Evolutionary conservation across 2,329 filamentous ascomycete species (phyloP), one percentile per base, ranked within the genome.

Genomic region (Xylariaceae sp.): DNA sequence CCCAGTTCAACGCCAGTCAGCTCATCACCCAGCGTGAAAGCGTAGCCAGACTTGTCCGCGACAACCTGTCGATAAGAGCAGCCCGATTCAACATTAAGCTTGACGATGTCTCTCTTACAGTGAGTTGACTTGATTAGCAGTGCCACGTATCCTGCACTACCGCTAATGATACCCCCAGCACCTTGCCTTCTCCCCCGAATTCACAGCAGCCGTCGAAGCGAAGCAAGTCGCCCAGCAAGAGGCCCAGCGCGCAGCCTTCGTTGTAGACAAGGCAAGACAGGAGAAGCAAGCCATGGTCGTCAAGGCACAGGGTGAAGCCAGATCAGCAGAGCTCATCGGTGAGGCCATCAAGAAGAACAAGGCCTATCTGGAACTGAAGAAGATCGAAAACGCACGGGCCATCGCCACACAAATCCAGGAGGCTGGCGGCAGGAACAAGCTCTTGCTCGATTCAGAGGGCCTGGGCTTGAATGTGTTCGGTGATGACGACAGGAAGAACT

Each of bases 261-360:
- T 99, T 45, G 94, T 99, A 59, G 94, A 99, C 84, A 96, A 97
- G 77, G 94, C 94, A 47, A 86, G 94, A 60, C 94, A 99, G 75
- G 94, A 99, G 81, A 99, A 99, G 80, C 94, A 99, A 75, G 94
- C 94, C 63, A 96, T 91, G 77, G 90, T 99, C 48, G 94, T 99
- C 67, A 90, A 90, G 74, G 94, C 94, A 4, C 94, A 97, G 83
- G 94, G 94, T 90, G 94, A 99, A 76, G 94, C 94, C 44, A 89
- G 94, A 59, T 97, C 94, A 36, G 94, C 94, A 42, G 91, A 99
- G 75, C 85, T 99, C 57, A 96, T 99, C 65, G 94, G 94, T 72
- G 94, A 99, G 46, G 94, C 94, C 54, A 95, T 99, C 84, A 99
- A 97, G 89, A 99, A 97, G 87, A 95, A 82, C 77, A 87, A 91